Conservation (phyloP, 139 green algal genomes). For the Haematococcus lacustris region DNA sequence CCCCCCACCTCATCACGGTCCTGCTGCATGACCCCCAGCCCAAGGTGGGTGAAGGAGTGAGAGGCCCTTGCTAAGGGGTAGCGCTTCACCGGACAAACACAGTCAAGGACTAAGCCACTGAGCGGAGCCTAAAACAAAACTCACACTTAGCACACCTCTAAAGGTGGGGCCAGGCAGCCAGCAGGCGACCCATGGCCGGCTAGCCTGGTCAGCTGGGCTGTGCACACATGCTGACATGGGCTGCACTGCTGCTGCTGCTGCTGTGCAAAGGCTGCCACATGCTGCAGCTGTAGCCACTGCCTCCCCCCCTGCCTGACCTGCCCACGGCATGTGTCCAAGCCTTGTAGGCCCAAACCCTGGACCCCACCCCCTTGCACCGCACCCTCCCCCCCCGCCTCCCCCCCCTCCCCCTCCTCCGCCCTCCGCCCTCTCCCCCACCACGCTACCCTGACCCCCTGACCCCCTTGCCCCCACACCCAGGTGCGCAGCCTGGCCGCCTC, state of each 20-base stretch:
- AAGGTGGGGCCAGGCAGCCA: not conserved
- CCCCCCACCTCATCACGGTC: constrained; percentile 40
- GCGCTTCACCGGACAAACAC: too few species aligned
- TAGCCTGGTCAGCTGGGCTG: not conserved
- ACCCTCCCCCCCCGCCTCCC: too few species aligned
- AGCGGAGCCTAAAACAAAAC: too few species aligned
- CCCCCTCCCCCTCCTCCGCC: not conserved
- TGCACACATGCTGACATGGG: not conserved
- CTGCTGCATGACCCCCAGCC: constrained; percentile 50
- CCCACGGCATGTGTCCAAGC: not conserved
- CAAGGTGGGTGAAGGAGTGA: constrained; percentile 21
- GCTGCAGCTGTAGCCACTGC: too few species aligned
- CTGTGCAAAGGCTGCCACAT: too few species aligned
- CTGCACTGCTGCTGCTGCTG: too few species aligned
- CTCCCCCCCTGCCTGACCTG: not conserved
- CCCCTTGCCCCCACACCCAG: constrained; percentile 5
- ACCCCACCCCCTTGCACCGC: not conserved
- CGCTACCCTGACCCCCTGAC: not conserved
- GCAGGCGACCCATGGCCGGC: not conserved
- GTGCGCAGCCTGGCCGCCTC: constrained; percentile 46
- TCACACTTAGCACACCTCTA: not conserved
- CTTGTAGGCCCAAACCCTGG: not conserved
- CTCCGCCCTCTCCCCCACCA: not conserved
- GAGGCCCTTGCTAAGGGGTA: not conserved
- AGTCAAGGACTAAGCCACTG: too few species aligned